Percentiles rank a stretch among this genome's conserved stretches.
Evolutionary conservation across 2,329 filamentous ascomycete species (phyloP).

Genomic region (Rutstroemia sydowiana): DNA sequence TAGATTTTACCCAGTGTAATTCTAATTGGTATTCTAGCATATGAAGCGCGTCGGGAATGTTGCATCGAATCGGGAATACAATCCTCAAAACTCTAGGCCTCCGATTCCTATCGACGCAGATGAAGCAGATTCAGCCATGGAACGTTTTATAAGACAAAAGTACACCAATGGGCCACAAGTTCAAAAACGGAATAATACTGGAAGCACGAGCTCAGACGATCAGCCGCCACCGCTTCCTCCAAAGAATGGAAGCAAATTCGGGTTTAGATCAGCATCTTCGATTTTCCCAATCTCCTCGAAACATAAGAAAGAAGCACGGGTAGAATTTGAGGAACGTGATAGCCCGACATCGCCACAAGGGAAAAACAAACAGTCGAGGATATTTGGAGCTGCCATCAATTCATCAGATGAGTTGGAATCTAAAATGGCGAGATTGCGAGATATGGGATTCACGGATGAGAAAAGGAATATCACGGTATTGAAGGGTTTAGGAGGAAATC

Average conservation of each 20-base stretch:
- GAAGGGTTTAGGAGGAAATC: slow-evolving; percentile 73
- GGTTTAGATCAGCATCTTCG: slow-evolving; percentile 55
- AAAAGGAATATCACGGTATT: slow-evolving; percentile 75
- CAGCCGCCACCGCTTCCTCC: slow-evolving; percentile 49
- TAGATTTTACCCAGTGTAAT: neutral
- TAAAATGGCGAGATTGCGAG: slow-evolving; percentile 69
- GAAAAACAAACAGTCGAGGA: slow-evolving; percentile 51
- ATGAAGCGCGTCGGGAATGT: slow-evolving; percentile 91
- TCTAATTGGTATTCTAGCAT: slow-evolving; percentile 47
- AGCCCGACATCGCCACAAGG: slow-evolving; percentile 21
- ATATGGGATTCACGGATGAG: slow-evolving; percentile 88
- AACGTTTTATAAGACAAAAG: slow-evolving; percentile 90
- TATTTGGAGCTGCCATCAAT: slow-evolving; percentile 62
- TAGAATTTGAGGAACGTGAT: slow-evolving; percentile 14
- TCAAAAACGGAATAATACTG: slow-evolving; percentile 34
- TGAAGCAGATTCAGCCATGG: slow-evolving; percentile 89
- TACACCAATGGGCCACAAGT: slow-evolving; percentile 60
- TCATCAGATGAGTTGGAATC: slow-evolving; percentile 55
- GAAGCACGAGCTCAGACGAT: slow-evolving; percentile 47
- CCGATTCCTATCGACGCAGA: slow-evolving; percentile 84
- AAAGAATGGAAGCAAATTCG: slow-evolving; percentile 52
- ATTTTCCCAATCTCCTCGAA: slow-evolving; percentile 48
- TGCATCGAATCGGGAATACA: slow-evolving; percentile 81
- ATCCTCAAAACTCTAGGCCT: slow-evolving; percentile 74
- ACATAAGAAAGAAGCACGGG: slow-evolving; percentile 20